Evolutionary conservation across 2,329 filamentous ascomycete species (phyloP).

Genomic region (Aureobasidium sp.): DNA sequence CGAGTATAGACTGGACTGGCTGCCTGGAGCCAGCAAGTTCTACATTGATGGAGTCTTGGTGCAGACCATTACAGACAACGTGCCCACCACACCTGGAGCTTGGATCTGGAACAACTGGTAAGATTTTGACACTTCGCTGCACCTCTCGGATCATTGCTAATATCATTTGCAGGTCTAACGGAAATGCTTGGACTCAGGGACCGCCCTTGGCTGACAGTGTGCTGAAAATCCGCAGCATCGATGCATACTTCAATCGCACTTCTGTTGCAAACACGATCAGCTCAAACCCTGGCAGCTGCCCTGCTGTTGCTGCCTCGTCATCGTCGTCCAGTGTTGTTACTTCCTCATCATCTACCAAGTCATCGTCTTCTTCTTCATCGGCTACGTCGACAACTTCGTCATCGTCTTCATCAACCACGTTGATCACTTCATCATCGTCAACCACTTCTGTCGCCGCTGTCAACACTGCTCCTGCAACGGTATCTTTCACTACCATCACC

Average conservation of each 20-base stretch:
- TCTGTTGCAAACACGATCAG: background rate
- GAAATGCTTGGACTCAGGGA: constrained; percentile 66
- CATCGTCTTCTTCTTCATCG: background rate
- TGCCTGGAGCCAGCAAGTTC: constrained; percentile 56
- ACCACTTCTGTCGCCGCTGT: background rate
- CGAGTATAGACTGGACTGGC: constrained; percentile 74
- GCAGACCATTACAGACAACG: constrained; percentile 42
- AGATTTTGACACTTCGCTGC: background rate
- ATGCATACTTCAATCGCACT: constrained; percentile 49
- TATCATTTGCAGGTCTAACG: constrained; percentile 39
- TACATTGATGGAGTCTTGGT: constrained; percentile 59
- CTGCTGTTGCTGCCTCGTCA: background rate
- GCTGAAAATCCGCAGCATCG: constrained; percentile 61
- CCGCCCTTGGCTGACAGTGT: constrained; percentile 58
- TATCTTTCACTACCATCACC: constrained; percentile 16
- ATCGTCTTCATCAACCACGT: background rate
- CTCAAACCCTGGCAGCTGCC: background rate
- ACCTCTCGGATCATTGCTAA: background rate
- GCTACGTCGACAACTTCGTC: background rate
- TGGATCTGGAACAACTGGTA: constrained; percentile 64
- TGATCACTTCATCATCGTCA: background rate
- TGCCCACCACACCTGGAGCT: constrained; percentile 52
- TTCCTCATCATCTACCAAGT: background rate
- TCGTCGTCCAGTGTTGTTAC: background rate
- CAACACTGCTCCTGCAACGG: constrained; percentile 17